phyloP scores from a whole-genome alignment of 768 basidiomycete species.

The Lyophyllum atratum region DNA sequence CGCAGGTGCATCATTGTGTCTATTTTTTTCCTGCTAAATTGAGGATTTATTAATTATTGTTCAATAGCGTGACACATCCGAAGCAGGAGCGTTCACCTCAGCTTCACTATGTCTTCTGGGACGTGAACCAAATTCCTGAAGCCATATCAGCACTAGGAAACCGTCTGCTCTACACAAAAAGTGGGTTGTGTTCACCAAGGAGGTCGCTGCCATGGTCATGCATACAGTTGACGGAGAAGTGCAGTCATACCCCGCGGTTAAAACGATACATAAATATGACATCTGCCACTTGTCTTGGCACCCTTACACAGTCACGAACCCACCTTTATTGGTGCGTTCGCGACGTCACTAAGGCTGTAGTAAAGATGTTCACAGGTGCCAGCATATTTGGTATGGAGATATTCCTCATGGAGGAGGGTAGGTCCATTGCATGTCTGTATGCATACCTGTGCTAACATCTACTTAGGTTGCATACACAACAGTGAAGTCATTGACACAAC shows the following conservation, averaged over 20 bases:
- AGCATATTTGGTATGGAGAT: slow-evolving; percentile 98
- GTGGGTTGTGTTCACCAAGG: slow-evolving; percentile 86
- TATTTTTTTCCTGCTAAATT: too few relatives aligned
- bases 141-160: slow-evolving; percentile 57
- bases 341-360: slow-evolving; percentile 75
- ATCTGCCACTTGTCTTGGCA: slow-evolving; percentile 93
- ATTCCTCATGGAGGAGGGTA: slow-evolving; percentile 91
- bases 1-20: too few relatives aligned
- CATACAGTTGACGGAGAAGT: slow-evolving; percentile 74
- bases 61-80: too few relatives aligned
- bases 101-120: slow-evolving; percentile 75
- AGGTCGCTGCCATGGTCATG: slow-evolving; percentile 98
- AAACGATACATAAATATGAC: slow-evolving; percentile 93
- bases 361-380: slow-evolving; percentile 79
- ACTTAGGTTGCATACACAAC: slow-evolving; percentile 70
- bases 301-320: slow-evolving; percentile 71
- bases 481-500: slow-evolving; percentile 99
- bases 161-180: slow-evolving; percentile 91
- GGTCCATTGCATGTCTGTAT: slow-evolving; percentile 18
- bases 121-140: slow-evolving; percentile 50
- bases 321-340: slow-evolving; percentile 60
- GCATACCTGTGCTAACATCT: not conserved
- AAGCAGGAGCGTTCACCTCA: too few relatives aligned
- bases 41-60: too few relatives aligned
- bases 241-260: slow-evolving; percentile 85